These are phyloP conservation scores for Ilyonectria destructans DNA, from an alignment of 2,329 filamentous ascomycete species.

Conservation along the genomic window DNA sequence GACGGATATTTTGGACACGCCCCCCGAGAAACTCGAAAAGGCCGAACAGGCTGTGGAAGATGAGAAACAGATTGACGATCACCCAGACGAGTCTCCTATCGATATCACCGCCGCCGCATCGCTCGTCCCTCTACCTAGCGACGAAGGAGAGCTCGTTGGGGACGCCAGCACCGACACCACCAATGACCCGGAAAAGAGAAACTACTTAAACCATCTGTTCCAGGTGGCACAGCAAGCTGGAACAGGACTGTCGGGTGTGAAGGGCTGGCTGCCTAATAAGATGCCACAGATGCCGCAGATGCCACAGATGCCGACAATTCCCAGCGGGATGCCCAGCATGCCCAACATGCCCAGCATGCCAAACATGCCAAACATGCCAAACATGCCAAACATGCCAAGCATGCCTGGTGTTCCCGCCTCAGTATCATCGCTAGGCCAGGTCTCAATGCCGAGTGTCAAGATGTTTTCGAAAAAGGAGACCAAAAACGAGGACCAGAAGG, in stretches of 20 bases:
- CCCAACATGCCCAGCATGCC: slow-evolving; percentile 48
- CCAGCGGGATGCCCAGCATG: slow-evolving; percentile 41
- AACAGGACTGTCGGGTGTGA: slow-evolving; percentile 55
- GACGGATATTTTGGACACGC: slow-evolving; percentile 45
- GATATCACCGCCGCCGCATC: slow-evolving; percentile 70
- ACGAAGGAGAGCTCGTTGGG: slow-evolving; percentile 53
- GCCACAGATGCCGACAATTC: slow-evolving; percentile 51
- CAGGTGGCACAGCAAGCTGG: slow-evolving; percentile 65
- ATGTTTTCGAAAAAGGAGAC: slow-evolving; percentile 50
- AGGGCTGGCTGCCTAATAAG: slow-evolving; percentile 63
- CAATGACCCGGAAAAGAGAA: slow-evolving; percentile 56
- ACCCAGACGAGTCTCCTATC: slow-evolving; percentile 60
- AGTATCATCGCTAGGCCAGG: neutral
- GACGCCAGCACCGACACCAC: slow-evolving; percentile 54
- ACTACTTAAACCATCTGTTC: slow-evolving; percentile 67
- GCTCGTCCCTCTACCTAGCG: slow-evolving; percentile 64
- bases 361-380: slow-evolving; percentile 45
- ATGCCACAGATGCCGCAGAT: slow-evolving; percentile 55
- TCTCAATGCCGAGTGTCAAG: slow-evolving; percentile 39
- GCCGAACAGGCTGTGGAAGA: slow-evolving; percentile 17
- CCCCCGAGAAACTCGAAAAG: slow-evolving; percentile 37
- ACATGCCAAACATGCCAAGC: slow-evolving; percentile 38
- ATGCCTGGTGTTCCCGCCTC: slow-evolving; percentile 44
- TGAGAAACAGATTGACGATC: slow-evolving; percentile 31
- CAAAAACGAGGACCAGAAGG: slow-evolving; percentile 23